These are phyloP conservation scores for Ascochyta lentis DNA, from an alignment of 2,329 filamentous ascomycete species.

Conservation along the genomic window DNA sequence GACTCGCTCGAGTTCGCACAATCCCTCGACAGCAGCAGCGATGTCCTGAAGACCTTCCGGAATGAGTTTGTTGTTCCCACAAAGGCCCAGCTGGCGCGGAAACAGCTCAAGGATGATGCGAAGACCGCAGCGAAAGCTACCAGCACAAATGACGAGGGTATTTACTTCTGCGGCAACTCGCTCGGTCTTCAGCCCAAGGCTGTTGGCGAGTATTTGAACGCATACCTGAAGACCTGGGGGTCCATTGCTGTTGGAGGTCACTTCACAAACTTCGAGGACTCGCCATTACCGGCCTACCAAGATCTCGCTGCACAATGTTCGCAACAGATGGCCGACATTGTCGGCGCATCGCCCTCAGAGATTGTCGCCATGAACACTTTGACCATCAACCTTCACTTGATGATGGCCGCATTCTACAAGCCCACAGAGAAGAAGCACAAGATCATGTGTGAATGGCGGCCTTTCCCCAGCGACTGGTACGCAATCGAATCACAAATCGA, in stretches of 20 bases:
- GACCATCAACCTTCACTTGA: conserved; percentile 80
- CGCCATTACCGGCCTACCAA: conserved; percentile 75
- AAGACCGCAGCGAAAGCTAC: conserved; percentile 35
- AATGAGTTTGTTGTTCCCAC: conserved; percentile 79
- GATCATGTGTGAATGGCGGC: conserved; percentile 84
- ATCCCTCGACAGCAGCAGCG: conserved; percentile 36
- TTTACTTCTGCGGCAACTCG: conserved; percentile 91
- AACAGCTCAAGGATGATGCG: conserved; percentile 52
- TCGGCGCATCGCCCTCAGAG: conserved; percentile 75
- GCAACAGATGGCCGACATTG: conserved; percentile 71
- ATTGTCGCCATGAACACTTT: conserved; percentile 88
- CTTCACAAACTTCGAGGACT: conserved; percentile 72
- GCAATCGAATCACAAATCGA: conserved; percentile 81
- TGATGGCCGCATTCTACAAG: conserved; percentile 83
- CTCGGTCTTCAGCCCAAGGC: conserved; percentile 81
- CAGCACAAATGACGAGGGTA: conserved; percentile 55
- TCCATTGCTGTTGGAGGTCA: conserved; percentile 84
- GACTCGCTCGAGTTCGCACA: conserved; percentile 35
- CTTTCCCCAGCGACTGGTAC: conserved; percentile 88
- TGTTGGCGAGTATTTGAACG: conserved; percentile 68
- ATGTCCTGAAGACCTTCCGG: conserved; percentile 55
- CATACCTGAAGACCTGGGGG: conserved; percentile 82
- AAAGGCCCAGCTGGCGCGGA: conserved; percentile 72
- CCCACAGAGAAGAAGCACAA: conserved; percentile 72
- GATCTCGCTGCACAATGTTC: conserved; percentile 78